Evolutionary conservation across 1,284 basidiomycete genomes (phyloP), one percentile per base, ranked within the genome.

Genomic region (Ustilago shanxiensis): DNA sequence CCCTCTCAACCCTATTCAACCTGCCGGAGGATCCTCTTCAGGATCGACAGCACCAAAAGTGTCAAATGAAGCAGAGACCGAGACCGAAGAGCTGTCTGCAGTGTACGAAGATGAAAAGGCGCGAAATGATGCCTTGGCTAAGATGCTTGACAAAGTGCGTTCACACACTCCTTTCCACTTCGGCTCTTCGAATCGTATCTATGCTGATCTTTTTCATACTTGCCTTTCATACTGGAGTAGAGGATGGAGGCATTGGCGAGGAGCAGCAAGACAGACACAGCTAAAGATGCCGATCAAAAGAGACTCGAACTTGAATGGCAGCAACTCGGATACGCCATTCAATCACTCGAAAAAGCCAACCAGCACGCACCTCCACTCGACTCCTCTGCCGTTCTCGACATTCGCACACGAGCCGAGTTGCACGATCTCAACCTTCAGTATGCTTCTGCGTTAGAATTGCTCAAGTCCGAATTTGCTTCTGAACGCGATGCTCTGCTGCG

Each of bases 91-190:
- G 56, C 56, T 77, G 10, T 28, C 53, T 24, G 74, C 69, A 2
- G 58, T 71, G 26, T 77, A 72, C 57, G 58, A 66, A n/a, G 74
- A 77, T 28, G 69, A 77, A 24, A 72, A 63, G 49, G 62, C 56
- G 4, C 68, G 62, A 26, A 77, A 77, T 35, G 74, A 77, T 53
- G 66, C 41, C 1, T 28, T 77, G 7, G 61, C 69, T 14, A 45
- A 47, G n/a, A 44, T 45, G 28, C 20, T 77, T 9, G 60, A 77
- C 28, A 28, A 63, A 56, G 66, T 68, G 41, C 54, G 66, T 37
- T 14, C n/a, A 47, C 45, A 16, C 45, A 6, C 31, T 33, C n/a
- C 45, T 20, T n/a, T 47, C n/a, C n/a, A 8, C 20, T 26, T 14
- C 20, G 14, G 10, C 45, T 22, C 24, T n/a, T n/a, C n/a, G n/a